Evolutionary conservation across 495 filamentous ascomycete genomes (phyloP).

Genomic region (Penicillium ochrochloron): DNA sequence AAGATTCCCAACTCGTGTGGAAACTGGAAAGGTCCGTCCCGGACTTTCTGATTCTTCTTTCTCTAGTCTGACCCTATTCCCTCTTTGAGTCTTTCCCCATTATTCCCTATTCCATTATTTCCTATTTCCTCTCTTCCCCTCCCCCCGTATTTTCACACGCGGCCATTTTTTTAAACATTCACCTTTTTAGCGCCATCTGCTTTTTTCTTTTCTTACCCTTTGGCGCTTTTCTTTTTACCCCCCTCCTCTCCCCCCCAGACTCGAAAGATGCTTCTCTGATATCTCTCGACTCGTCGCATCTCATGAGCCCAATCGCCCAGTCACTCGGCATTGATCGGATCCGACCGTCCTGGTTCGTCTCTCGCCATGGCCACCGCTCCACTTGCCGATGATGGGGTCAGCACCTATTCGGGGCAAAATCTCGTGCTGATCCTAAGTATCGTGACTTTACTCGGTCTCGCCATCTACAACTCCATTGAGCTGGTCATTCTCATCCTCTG

Average conservation of each 20-base stretch:
- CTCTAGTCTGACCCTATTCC: not conserved
- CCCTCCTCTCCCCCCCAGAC: not conserved
- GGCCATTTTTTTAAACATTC: not conserved
- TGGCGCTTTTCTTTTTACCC: not conserved
- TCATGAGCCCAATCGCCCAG: not conserved
- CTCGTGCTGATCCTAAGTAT: conserved; percentile 30
- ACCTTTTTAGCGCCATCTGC: not conserved
- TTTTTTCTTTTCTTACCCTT: too few relatives aligned
- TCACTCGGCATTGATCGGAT: conserved; percentile 6
- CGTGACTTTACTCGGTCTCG: conserved; percentile 37
- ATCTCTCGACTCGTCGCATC: conserved; percentile 1
- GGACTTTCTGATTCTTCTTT: not conserved
- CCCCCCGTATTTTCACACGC: too few relatives aligned
- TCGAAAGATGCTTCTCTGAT: not conserved
- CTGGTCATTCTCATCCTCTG: conserved; percentile 43
- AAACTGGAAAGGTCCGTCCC: too few relatives aligned
- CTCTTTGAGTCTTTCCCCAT: too few relatives aligned
- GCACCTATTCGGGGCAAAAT: conserved; percentile 20
- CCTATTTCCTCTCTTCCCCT: not conserved
- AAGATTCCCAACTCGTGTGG: too few relatives aligned
- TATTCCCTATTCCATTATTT: not conserved
- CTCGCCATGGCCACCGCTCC: not conserved
- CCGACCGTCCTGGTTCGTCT: not conserved
- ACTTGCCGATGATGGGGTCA: conserved; percentile 9
- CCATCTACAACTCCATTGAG: conserved; percentile 47